Evolutionary conservation across 768 basidiomycete genomes (phyloP).

Genomic region (Tulasnella sp.): DNA sequence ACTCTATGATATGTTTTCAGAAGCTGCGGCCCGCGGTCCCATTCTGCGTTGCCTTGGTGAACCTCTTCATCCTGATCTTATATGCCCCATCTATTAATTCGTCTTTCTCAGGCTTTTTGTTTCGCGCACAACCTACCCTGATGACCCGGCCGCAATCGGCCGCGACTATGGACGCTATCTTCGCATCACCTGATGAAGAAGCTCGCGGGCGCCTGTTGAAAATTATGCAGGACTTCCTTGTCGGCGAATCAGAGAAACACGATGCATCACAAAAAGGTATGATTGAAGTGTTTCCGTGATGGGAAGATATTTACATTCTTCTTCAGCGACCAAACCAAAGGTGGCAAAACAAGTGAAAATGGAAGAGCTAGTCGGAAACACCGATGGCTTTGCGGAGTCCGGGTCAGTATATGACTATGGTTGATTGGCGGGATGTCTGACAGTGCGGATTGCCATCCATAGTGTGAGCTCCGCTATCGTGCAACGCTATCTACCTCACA

Average conservation of each 20-base stretch:
- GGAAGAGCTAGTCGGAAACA: constrained; percentile 90
- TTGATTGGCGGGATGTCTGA: neutral
- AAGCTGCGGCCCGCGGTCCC: constrained; percentile 50
- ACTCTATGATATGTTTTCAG: constrained; percentile 56
- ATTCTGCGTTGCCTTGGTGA: constrained; percentile 78
- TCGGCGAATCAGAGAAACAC: constrained; percentile 73
- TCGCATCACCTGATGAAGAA: constrained; percentile 61
- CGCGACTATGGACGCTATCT: constrained; percentile 81
- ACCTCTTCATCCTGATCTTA: constrained; percentile 18
- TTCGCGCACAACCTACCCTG: constrained; percentile 80
- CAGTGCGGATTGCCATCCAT: no score
- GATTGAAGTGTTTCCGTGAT: neutral
- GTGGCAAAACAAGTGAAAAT: constrained; percentile 54
- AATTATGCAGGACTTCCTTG: constrained; percentile 86
- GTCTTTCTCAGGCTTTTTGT: constrained; percentile 60
- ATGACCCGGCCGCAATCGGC: constrained; percentile 76
- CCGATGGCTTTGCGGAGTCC: constrained; percentile 91
- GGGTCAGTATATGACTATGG: constrained; percentile 46
- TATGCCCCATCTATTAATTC: neutral
- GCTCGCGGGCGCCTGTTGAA: constrained; percentile 61
- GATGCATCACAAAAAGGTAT: constrained; percentile 57
- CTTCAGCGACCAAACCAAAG: constrained; percentile 31
- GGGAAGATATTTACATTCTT: neutral
- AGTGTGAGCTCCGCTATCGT: constrained; percentile 92
- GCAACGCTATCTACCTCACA: constrained; percentile 78